Evolutionary conservation across 2,329 filamentous ascomycete species (phyloP), one percentile per base, ranked within the genome.

Genomic region (Didymella arachidicola): DNA sequence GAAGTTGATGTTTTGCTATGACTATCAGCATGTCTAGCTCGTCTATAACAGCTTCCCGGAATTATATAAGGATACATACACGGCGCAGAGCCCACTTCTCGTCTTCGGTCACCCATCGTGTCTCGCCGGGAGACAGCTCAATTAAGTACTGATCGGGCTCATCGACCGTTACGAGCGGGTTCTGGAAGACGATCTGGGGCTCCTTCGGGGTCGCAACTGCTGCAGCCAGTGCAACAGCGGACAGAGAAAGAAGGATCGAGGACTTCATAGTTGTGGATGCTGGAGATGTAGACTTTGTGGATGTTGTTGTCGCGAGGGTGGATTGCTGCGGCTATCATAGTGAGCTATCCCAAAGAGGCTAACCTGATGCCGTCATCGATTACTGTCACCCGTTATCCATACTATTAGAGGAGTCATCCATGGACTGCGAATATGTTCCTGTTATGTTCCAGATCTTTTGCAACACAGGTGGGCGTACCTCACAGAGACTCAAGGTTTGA

Each of bases 81-180:
- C 92, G 84, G 72, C 90, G 89, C 64, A 98, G 81, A 77, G 89
- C 88, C 93, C 94, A 97, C 79, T 98, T 99, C 80, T 97, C 88
- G 34, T 97, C 91, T 71, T 98, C 94, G 0, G 92, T 96, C 30
- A 97, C 89, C 90, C 91, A 95, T 82, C 85, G 82, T 25, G 89
- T 93, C 74, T 94, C 84, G 55, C 91, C 92, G 3, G 92, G 92
- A n/a, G 86, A 85, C 26, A 95, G 83, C 81, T 98, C 93, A 63
- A 99, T 88, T 45, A 96, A 83, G 76, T 75, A 77, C 64, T 73
- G 64, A 49, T 76, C 73, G 8, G 65, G 62, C 53, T 76, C 73
- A 36, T 63, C 65, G 45, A 71, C 63, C 43, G 68, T 68, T 11
- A 63, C 55, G 54, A 71, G 67, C 25, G 61, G 62, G 29, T 74